phyloP scores from a whole-genome alignment of 345 rosid species.

The Laguncularia racemosa region DNA sequence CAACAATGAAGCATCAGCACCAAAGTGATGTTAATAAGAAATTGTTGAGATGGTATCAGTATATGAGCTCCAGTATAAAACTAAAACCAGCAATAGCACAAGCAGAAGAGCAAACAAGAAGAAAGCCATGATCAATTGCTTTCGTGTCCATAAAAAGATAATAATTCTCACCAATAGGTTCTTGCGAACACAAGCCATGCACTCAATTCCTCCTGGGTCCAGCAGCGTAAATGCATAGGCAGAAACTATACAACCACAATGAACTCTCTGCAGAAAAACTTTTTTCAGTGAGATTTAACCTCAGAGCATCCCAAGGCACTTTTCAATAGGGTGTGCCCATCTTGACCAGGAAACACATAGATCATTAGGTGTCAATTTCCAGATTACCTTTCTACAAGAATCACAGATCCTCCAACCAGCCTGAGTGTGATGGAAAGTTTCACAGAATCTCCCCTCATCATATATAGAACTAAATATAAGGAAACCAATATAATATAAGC shows the following conservation, averaged over 20 bases:
- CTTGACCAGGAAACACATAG: constrained; percentile 3
- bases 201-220: constrained; percentile 95
- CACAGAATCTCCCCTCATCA: constrained; percentile 82
- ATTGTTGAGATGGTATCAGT: too few species aligned
- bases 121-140: not conserved
- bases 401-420: constrained; percentile 96
- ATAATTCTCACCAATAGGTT: constrained; percentile 49
- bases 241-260: constrained; percentile 94
- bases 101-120: not conserved
- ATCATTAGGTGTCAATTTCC: constrained; percentile 13
- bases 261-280: constrained; percentile 54
- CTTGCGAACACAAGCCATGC: constrained; percentile 66
- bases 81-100: not conserved
- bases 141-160: constrained; percentile 3
- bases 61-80: not conserved
- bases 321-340: not conserved
- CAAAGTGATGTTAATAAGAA: too few species aligned
- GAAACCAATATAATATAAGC: not conserved
- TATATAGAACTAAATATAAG: constrained; percentile 41
- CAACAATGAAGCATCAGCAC: too few species aligned
- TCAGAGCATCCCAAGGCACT: too few species aligned
- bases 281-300: constrained; percentile 6
- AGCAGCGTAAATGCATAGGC: constrained; percentile 39
- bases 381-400: constrained; percentile 79
- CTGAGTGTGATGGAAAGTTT: constrained; percentile 59